Evolutionary conservation across 768 basidiomycete species (phyloP).

Genomic region (Gloeopeniophorella convolvens): DNA sequence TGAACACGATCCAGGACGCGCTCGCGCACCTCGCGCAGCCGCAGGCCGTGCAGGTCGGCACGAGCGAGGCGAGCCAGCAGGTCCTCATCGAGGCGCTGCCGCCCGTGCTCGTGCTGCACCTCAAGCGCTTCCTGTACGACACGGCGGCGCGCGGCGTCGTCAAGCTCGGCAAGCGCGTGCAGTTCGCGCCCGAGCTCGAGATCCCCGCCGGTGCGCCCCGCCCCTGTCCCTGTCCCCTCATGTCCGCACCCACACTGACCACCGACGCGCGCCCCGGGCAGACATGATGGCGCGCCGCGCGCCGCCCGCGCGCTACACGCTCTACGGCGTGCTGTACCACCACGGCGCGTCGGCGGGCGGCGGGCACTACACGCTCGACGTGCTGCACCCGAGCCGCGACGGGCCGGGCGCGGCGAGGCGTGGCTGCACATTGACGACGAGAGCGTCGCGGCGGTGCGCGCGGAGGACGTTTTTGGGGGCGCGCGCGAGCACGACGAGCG

Average conservation of each 20-base stretch:
- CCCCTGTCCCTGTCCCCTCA: too few species aligned
- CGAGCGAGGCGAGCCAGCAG: slow-evolving; percentile 66
- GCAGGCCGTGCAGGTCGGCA: slow-evolving; percentile 71
- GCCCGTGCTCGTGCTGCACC: slow-evolving; percentile 76
- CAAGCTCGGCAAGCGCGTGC: slow-evolving; percentile 79
- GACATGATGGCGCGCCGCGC: slow-evolving; percentile 43
- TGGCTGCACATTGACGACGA: slow-evolving; percentile 98
- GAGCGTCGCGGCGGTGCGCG: slow-evolving; percentile 64
- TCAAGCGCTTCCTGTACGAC: slow-evolving; percentile 91
- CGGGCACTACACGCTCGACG: slow-evolving; percentile 93
- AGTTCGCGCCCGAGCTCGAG: slow-evolving; percentile 71
- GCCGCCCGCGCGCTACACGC: slow-evolving; percentile 55
- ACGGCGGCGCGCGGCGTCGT: slow-evolving; percentile 65
- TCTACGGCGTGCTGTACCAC: slow-evolving; percentile 91
- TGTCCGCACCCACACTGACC: background rate
- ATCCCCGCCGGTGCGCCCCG: slow-evolving; percentile 53
- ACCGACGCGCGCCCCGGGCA: background rate
- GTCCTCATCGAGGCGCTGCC: slow-evolving; percentile 79
- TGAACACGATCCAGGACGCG: slow-evolving; percentile 78
- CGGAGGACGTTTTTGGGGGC: slow-evolving; percentile 64
- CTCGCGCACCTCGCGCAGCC: slow-evolving; percentile 71
- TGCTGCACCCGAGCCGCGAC: slow-evolving; percentile 67
- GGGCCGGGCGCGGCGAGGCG: slow-evolving; percentile 46
- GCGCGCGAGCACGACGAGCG: slow-evolving; percentile 45
- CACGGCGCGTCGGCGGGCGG: slow-evolving; percentile 87